These are phyloP conservation scores for Monosporozyma solicola DNA, from an alignment of 805 yeast genomes.

Conservation along the genomic window DNA sequence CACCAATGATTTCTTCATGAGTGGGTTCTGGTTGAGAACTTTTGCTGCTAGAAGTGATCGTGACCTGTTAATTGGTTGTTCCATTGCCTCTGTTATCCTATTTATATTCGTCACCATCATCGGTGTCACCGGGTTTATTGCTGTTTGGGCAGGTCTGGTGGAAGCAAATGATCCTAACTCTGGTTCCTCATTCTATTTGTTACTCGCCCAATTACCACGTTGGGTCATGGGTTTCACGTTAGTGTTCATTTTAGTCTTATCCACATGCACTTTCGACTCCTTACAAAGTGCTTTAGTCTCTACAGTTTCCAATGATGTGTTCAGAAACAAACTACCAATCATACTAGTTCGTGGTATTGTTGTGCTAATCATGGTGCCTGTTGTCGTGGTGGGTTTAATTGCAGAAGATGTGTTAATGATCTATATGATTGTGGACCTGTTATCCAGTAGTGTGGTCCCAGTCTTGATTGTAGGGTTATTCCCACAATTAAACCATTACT, in stretches of 20 bases:
- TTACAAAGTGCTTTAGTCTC: conserved; percentile 84
- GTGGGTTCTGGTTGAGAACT: conserved; percentile 92
- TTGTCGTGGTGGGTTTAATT: conserved; percentile 73
- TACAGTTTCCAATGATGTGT: conserved; percentile 79
- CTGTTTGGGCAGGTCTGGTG: conserved; percentile 78
- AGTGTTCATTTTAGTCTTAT: conserved; percentile 61
- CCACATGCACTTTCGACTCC: conserved; percentile 86
- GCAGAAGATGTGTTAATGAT: conserved; percentile 80
- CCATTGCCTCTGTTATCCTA: conserved; percentile 61
- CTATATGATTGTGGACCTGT: conserved; percentile 82
- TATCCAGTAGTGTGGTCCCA: conserved; percentile 82
- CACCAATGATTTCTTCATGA: conserved; percentile 81
- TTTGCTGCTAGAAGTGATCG: conserved; percentile 75
- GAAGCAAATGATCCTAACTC: conserved; percentile 44
- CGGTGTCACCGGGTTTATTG: conserved; percentile 78
- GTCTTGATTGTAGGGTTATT: conserved; percentile 72
- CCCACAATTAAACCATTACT: conserved; percentile 47
- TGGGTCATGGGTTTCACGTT: conserved; percentile 83
- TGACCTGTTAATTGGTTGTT: conserved; percentile 67
- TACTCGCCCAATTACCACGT: conserved; percentile 63
- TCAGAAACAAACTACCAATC: conserved; percentile 68
- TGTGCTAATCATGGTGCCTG: conserved; percentile 73
- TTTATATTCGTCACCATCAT: conserved; percentile 57
- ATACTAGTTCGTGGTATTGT: conserved; percentile 63
- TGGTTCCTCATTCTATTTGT: conserved; percentile 59